Evolutionary conservation across 2,329 filamentous ascomycete genomes (phyloP), one percentile per base, ranked within the genome.

Genomic region (Venturia oleaginea): DNA sequence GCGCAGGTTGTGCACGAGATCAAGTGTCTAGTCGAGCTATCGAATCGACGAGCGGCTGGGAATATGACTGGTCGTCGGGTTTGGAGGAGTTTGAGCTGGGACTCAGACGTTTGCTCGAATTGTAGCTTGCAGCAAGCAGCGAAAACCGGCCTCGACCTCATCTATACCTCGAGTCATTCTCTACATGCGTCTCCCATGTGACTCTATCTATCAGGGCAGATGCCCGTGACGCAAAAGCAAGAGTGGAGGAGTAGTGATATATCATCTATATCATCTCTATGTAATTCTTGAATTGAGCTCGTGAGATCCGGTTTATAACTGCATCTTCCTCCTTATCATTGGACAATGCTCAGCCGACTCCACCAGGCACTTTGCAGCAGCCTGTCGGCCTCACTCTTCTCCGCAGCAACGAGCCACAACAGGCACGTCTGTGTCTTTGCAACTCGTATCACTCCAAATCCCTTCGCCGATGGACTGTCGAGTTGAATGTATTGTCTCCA

Each of bases 141-240:
- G 51, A n/a, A n/a, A 57, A 57, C 46, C 51, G 51, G 51, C 51
- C 51, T 57, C 51, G 30, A 57, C 19, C 51, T 34, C 51, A 30
- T n/a, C 27, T 57, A 32, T 30, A 57, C 46, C 46, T 55, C 51
- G 51, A 57, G 51, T 57, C 51, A 57, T 51, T 27, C 1, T 27
- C 22, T 7, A 51, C 27, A 27, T 27, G 24, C 22, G 3, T 51
- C 27, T 57, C 8, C 51, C 51, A 57, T 57, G 51, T 57, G 51
- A 57, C 51, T 34, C 30, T 6, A 8, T 4, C 43, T 46, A 22
- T 46, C 11, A 22, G 27, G 48, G 13, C 6, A 55, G 27, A 34
- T 55, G 13, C 27, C 51, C 51, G 34, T 55, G 51, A 55, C 51
- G 51, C 51, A 55, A 34, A 55, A 34, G 51, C 13, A 34, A 27